These are phyloP conservation scores for Nasturtium officinale DNA, from an alignment of 345 rosid genomes.

Conservation along the genomic window DNA sequence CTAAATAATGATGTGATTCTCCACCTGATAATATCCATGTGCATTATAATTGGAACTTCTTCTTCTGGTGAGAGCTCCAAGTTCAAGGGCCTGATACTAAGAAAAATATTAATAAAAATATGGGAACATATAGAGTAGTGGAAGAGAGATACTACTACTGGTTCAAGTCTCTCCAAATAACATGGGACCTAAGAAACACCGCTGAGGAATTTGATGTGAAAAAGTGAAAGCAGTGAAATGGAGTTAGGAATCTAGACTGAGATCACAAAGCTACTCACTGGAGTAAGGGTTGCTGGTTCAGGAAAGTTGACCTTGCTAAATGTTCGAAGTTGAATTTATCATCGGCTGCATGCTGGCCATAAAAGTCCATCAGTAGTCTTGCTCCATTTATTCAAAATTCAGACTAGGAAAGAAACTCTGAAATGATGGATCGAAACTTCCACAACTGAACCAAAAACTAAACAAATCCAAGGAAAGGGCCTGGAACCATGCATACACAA, in stretches of 20 bases:
- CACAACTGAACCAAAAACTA: neutral
- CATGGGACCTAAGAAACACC: neutral
- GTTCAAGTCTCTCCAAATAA: constrained; percentile 8
- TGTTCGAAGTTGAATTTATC: constrained; percentile 96
- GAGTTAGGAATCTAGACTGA: constrained; percentile 27
- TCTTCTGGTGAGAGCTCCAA: constrained; percentile 96
- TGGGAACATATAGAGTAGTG: neutral
- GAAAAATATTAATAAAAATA: neutral
- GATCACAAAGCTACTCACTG: constrained; percentile 59
- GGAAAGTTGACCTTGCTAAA: constrained; percentile 77
- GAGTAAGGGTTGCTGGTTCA: constrained; percentile 94
- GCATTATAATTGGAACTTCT: constrained; percentile 80
- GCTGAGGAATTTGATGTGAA: neutral
- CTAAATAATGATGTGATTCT: constrained; percentile 9
- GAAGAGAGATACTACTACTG: constrained; percentile 6
- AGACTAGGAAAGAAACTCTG: constrained; percentile 1
- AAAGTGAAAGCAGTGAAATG: constrained; percentile 22
- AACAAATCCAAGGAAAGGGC: constrained; percentile 14
- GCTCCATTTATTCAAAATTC: constrained; percentile 1
- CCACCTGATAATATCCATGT: constrained; percentile 88
- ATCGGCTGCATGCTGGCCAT: constrained; percentile 95
- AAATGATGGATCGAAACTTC: constrained; percentile 7
- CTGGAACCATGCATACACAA: constrained; percentile 26
- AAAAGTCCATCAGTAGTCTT: constrained; percentile 33
- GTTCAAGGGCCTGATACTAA: constrained; percentile 61